phyloP scores from a whole-genome alignment of 805 yeast species.

The Wickerhamomyces bovis region DNA sequence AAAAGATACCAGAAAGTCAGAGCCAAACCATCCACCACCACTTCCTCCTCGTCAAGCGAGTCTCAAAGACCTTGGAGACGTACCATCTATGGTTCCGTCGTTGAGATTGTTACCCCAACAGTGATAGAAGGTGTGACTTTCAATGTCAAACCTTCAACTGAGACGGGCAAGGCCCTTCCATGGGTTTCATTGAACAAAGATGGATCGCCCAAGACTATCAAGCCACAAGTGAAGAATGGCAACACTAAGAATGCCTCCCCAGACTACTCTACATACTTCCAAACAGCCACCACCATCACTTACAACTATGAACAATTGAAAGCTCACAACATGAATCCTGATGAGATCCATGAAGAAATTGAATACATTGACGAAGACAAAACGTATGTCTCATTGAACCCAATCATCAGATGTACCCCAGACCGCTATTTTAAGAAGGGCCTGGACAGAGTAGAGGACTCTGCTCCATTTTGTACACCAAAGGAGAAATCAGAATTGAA shows the following conservation, averaged over 20 bases:
- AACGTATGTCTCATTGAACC: conserved; percentile 67
- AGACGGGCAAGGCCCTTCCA: conserved; percentile 62
- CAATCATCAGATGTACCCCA: conserved; percentile 82
- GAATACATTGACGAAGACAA: conserved; percentile 58
- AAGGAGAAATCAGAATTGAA: conserved; percentile 51
- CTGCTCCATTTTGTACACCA: conserved; percentile 88
- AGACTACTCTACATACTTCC: conserved; percentile 69
- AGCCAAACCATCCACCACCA: conserved; percentile 27
- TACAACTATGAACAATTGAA: conserved; percentile 56
- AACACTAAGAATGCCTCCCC: conserved; percentile 60
- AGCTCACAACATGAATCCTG: conserved; percentile 68
- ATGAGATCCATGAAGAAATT: conserved; percentile 52
- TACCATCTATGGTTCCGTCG: conserved; percentile 51
- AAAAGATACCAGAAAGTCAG: conserved; percentile 27
- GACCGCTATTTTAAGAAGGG: conserved; percentile 64
- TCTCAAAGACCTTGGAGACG: conserved; percentile 64
- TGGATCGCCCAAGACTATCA: conserved; percentile 75
- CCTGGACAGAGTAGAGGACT: conserved; percentile 41
- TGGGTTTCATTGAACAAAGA: conserved; percentile 77
- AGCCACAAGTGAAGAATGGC: conserved; percentile 73
- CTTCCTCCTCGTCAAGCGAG: conserved; percentile 30
- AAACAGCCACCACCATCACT: conserved; percentile 54
- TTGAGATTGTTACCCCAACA: conserved; percentile 65
- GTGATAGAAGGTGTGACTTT: conserved; percentile 56
- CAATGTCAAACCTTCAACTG: conserved; percentile 36